A percentile compares a stretch with the other conserved stretches of the same genome.
Conservation (phyloP, 2,329 filamentous ascomycete species). For the Microascus cirrosus region DNA sequence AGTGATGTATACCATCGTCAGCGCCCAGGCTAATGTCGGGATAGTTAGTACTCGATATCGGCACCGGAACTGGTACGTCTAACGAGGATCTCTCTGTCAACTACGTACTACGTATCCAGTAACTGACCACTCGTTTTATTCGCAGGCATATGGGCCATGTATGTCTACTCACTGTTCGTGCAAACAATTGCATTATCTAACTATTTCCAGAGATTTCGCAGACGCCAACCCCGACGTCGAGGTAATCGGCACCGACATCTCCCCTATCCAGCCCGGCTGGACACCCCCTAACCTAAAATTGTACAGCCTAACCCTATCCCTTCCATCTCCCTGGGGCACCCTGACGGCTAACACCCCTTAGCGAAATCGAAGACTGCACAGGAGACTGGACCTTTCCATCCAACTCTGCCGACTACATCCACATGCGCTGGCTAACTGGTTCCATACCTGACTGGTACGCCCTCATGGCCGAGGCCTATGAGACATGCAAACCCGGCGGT, state of each 20-base stretch:
- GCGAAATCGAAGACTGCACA: constrained; percentile 24
- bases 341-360: constrained; percentile 11
- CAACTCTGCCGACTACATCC: constrained; percentile 45
- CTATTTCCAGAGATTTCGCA: constrained; percentile 32
- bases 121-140: not conserved
- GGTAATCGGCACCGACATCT: constrained; percentile 42
- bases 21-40: not conserved
- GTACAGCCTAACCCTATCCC: constrained; percentile 22
- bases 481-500: constrained; percentile 31
- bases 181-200: not conserved
- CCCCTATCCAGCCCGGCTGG: constrained; percentile 42
- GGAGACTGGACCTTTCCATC: constrained; percentile 30
- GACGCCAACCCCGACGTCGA: constrained; percentile 28
- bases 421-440: constrained; percentile 45
- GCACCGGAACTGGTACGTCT: constrained; percentile 40
- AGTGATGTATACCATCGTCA: not conserved
- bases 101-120: not conserved
- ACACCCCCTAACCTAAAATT: constrained; percentile 28
- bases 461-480: constrained; percentile 38
- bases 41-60: constrained; percentile 29
- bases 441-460: constrained; percentile 43
- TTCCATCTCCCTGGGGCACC: not conserved
- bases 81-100: constrained; percentile 18
- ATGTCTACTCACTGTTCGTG: constrained; percentile 12
- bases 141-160: constrained; percentile 32